Conservation (phyloP, 176 grass and related monocot genomes). For the Zizania latifolia region DNA sequence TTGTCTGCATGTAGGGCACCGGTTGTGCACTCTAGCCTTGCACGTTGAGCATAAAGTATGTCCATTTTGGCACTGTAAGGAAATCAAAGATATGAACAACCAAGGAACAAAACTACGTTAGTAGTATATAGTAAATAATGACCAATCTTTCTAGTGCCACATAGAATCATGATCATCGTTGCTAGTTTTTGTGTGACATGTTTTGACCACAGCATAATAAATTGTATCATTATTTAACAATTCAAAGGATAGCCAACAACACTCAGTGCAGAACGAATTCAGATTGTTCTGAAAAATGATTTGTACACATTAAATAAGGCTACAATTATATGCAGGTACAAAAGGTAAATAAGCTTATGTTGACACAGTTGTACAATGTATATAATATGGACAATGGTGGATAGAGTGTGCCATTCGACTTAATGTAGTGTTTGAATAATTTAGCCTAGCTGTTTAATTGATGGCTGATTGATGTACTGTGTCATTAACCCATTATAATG, state of each 20-base stretch:
- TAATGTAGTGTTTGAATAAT: background rate
- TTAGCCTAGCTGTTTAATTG: background rate
- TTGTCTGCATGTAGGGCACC: slow-evolving; percentile 61
- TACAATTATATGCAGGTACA: background rate
- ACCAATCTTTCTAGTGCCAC: slow-evolving; percentile 4
- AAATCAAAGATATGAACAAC: slow-evolving; percentile 7
- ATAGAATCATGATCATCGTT: background rate
- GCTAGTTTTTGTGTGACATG: background rate
- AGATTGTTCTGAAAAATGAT: background rate
- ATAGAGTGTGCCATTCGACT: background rate
- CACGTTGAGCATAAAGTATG: slow-evolving; percentile 54
- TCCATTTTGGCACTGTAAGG: slow-evolving; percentile 52
- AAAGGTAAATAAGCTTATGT: background rate
- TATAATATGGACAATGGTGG: background rate
- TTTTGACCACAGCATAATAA: background rate
- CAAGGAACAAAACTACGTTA: background rate
- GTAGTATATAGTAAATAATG: background rate
- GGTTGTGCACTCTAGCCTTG: slow-evolving; percentile 56
- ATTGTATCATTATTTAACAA: background rate
- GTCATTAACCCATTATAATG: background rate
- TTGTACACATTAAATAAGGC: no score
- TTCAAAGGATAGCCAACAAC: background rate
- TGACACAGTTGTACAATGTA: background rate
- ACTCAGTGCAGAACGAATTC: background rate
- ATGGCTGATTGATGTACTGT: background rate